Percentiles rank a stretch among this genome's conserved stretches.
Evolutionary conservation across 163 green algal species (phyloP).

Genomic region (Coccomyxa subellipsoidea): DNA sequence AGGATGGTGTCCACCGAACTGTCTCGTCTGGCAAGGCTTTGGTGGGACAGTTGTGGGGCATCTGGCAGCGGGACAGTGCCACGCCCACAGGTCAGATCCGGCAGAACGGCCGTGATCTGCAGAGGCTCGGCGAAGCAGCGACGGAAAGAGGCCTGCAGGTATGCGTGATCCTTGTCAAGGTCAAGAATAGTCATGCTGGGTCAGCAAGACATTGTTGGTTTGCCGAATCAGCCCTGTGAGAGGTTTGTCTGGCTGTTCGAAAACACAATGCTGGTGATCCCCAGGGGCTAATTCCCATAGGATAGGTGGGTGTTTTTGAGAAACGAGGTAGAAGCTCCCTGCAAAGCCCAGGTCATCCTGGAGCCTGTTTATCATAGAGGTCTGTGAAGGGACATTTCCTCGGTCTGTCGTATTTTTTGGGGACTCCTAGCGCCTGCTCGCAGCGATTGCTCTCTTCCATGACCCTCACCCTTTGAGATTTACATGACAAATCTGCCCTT

Average conservation of each 20-base stretch:
- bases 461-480: neutral
- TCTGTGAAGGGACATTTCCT: too few relatives aligned
- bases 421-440: too few relatives aligned
- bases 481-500: neutral
- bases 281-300: too few relatives aligned
- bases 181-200: neutral
- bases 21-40: neutral
- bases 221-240: neutral
- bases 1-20: neutral
- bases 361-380: too few relatives aligned
- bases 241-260: neutral
- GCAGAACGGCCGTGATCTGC: neutral
- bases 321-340: neutral
- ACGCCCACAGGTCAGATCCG: neutral
- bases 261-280: neutral
- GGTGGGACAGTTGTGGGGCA: neutral
- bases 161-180: neutral
- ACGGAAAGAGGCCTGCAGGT: constrained; percentile 4
- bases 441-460: neutral
- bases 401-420: too few relatives aligned
- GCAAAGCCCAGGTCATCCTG: neutral
- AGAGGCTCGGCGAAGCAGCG: neutral
- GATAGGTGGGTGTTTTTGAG: neutral
- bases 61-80: neutral
- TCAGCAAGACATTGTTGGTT: neutral